Percentiles rank a stretch among this genome's conserved stretches.
Conservation (phyloP, 2,329 filamentous ascomycete genomes). For the Purpureocillium lavendulum region DNA sequence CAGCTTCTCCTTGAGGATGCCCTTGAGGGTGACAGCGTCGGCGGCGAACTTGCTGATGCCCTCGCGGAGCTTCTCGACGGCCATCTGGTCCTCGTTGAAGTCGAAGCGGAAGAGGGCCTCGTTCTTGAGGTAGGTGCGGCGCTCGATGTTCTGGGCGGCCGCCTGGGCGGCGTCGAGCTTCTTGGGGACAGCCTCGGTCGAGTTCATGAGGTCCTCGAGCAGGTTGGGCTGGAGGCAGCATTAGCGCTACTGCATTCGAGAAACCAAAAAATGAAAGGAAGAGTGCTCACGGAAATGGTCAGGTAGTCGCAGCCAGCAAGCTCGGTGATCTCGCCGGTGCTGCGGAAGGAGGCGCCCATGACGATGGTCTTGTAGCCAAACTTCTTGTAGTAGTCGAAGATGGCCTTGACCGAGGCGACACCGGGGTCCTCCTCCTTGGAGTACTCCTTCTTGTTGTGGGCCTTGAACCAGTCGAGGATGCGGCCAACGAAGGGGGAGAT, state of each 20-base stretch:
- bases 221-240: conserved; percentile 61
- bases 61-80: conserved; percentile 96
- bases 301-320: conserved; percentile 97
- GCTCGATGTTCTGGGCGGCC: conserved; percentile 63
- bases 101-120: conserved; percentile 93
- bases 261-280: background rate
- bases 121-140: conserved; percentile 84
- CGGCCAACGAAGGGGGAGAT: conserved; percentile 99
- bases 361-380: conserved; percentile 98
- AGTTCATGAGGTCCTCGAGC: conserved; percentile 90
- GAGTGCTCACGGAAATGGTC: conserved; percentile 74
- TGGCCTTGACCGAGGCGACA: conserved; percentile 84
- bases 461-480: conserved; percentile 99
- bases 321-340: conserved; percentile 93
- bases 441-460: conserved; percentile 89
- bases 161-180: conserved; percentile 76
- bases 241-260: conserved; percentile 8
- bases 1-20: conserved; percentile 84
- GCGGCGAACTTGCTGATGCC: conserved; percentile 99
- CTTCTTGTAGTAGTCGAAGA: conserved; percentile 99
- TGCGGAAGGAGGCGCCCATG: conserved; percentile 99
- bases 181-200: conserved; percentile 71
- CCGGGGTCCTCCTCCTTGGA: conserved; percentile 84
- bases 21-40: conserved; percentile 89
- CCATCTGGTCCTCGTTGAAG: conserved; percentile 99